These are phyloP conservation scores for Tephrocybe rancida DNA, from an alignment of 768 basidiomycete species.

Conservation along the genomic window DNA sequence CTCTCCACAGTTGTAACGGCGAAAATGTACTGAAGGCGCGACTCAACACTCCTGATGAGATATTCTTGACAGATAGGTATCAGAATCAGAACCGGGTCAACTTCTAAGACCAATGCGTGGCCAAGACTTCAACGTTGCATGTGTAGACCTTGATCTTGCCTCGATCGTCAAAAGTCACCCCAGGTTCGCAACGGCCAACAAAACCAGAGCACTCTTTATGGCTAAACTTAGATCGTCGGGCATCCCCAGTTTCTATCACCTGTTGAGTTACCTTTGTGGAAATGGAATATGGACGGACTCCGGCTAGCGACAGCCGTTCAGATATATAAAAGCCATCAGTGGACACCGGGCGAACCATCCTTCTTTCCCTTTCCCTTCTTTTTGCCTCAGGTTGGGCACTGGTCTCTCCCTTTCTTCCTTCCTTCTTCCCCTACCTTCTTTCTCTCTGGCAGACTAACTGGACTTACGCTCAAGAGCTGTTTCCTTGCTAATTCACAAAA, in stretches of 20 bases:
- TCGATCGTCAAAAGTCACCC: too few relatives aligned
- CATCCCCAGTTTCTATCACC: not conserved
- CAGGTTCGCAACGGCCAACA: too few relatives aligned
- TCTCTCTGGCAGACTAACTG: conserved; percentile 17
- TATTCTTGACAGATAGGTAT: not conserved
- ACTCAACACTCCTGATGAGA: not conserved
- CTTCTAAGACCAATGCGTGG: not conserved
- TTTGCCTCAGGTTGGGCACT: conserved; percentile 29
- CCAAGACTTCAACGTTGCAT: not conserved
- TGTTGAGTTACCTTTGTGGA: not conserved
- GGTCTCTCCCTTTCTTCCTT: conserved; percentile 27
- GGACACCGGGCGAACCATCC: not conserved
- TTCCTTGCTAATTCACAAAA: conserved; percentile 16
- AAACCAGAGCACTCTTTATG: too few relatives aligned
- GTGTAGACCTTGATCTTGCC: not conserved
- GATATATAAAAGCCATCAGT: conserved; percentile 15
- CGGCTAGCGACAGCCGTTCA: conserved; percentile 13
- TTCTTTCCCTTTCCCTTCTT: conserved; percentile 23
- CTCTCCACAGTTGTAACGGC: not conserved
- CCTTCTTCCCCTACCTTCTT: conserved; percentile 25
- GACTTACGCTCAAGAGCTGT: conserved; percentile 26
- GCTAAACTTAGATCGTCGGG: not conserved
- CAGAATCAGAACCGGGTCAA: too few relatives aligned
- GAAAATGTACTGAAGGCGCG: not conserved
- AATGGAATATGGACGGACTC: not conserved